These are phyloP conservation scores for Parascedosporium putredinis DNA, from an alignment of 2,329 filamentous ascomycete species.

Conservation along the genomic window DNA sequence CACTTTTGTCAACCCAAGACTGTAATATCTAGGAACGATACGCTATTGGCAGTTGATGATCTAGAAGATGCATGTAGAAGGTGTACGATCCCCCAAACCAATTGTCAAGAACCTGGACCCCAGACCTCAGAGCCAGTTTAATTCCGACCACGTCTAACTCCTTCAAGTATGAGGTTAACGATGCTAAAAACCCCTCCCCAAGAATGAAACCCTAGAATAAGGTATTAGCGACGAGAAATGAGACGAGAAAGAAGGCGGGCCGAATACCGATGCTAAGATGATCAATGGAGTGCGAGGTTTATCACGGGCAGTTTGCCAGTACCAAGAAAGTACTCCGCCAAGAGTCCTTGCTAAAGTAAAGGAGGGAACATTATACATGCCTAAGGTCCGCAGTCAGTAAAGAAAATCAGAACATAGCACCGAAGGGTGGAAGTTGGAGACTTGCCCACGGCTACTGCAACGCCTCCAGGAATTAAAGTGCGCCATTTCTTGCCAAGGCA, in stretches of 20 bases:
- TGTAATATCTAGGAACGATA: no score
- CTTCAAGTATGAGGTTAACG: constrained; percentile 75
- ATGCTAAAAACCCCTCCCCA: constrained; percentile 90
- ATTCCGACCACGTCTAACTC: no score
- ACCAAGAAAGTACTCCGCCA: constrained; percentile 66
- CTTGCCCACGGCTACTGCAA: constrained; percentile 83
- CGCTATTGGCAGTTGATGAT: no score
- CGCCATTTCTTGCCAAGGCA: constrained; percentile 52
- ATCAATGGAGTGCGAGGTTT: constrained; percentile 66
- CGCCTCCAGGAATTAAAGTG: constrained; percentile 75
- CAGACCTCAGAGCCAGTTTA: no score
- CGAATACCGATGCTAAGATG: constrained; percentile 62
- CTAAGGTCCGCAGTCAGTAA: constrained; percentile 28
- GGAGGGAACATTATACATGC: constrained; percentile 96
- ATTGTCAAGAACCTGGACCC: constrained; percentile 19
- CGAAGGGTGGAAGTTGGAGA: not conserved
- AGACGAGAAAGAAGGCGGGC: not conserved
- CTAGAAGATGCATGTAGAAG: no score
- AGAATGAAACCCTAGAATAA: constrained; percentile 65
- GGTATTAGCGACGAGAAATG: not conserved
- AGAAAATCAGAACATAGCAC: constrained; percentile 3
- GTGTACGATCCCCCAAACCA: not conserved
- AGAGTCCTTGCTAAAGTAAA: constrained; percentile 84
- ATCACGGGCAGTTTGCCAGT: constrained; percentile 53
- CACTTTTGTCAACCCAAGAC: no score